Percentiles rank a stretch among this genome's conserved stretches.
Conservation (phyloP, 2,329 filamentous ascomycete genomes). For the Colletotrichum agaves region DNA sequence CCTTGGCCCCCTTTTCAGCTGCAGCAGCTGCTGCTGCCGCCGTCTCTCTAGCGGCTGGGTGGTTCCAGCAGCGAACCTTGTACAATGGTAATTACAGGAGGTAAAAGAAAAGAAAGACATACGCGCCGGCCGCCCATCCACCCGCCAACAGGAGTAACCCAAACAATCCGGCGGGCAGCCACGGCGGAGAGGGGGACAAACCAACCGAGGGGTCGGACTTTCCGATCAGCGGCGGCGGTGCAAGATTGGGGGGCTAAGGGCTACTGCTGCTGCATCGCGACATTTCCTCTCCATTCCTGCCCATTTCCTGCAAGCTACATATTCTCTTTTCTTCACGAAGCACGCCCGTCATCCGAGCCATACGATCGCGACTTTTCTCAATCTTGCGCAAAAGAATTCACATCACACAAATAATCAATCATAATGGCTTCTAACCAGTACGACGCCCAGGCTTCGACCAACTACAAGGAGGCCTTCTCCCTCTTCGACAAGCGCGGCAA, state of each 20-base stretch:
- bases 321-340: neutral
- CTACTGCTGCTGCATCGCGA: slow-evolving; percentile 23
- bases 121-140: slow-evolving; percentile 21
- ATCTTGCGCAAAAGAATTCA: slow-evolving; percentile 1
- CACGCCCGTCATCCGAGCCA: neutral
- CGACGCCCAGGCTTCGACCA: slow-evolving; percentile 79
- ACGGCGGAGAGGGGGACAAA: neutral
- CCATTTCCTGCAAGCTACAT: slow-evolving; percentile 1
- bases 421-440: slow-evolving; percentile 64
- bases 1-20: slow-evolving; percentile 12
- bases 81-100: slow-evolving; percentile 13
- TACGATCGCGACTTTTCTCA: neutral
- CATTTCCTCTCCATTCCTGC: neutral
- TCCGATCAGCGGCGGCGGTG: slow-evolving; percentile 21
- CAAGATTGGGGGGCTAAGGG: neutral
- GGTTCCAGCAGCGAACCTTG: slow-evolving; percentile 36
- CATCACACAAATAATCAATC: neutral
- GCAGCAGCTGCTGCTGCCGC: neutral
- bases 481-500: slow-evolving; percentile 99
- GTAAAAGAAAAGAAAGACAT: neutral
- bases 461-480: slow-evolving; percentile 99
- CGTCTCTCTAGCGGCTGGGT: slow-evolving; percentile 10
- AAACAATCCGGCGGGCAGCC: slow-evolving; percentile 24
- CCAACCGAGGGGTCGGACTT: neutral
- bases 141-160: slow-evolving; percentile 37